Evolutionary conservation across 2,329 filamentous ascomycete genomes (phyloP), one percentile per base, ranked within the genome.

Genomic region (Xylaria sp.): DNA sequence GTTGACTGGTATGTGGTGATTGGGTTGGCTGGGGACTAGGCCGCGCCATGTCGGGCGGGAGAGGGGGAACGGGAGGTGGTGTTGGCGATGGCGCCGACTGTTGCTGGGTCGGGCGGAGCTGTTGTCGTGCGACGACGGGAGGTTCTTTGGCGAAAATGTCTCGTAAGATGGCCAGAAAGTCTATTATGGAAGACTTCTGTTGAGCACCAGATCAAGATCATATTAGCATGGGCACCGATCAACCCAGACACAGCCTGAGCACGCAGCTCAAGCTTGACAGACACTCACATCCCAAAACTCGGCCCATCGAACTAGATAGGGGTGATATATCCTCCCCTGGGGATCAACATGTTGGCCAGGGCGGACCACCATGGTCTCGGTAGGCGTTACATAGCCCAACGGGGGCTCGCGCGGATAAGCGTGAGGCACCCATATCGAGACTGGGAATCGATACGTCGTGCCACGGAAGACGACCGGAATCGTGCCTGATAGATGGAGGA

Each of bases 111-210:
- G 80, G 78, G 67, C 82, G 82, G 73, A 85, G 83, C 75, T 86
- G 86, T 72, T 90, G 90, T 73, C 90, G 90, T 41, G 94, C 90
- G 69, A 96, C 90, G 3, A 98, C 93, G 0, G 96, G 96, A 9
- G 96, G 96, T 76, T 99, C 96, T 81, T 97, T 97, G 46, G 94
- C 91, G 78, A 99, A 99, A 25, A 98, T 86, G 63, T 96, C 93
- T 73, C 92, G 88, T 3, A 99, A 82, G 33, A 97, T 92, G 18
- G 89, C 89, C 2, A 98, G 82, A 66, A 98, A 93, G 77, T 97
- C 94, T 51, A 92, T 83, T 2, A 98, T 83, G 39, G 90, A 94
- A 0, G 93, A 97, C 84, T 94, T 95, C 94, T 91, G 60, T 2
- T 13, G 0, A 55, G 3, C 9, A 43, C 4, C 41, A 28, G 28